These are phyloP conservation scores for Closterium sp. DNA, from an alignment of 139 green algal genomes.

Conservation along the genomic window DNA sequence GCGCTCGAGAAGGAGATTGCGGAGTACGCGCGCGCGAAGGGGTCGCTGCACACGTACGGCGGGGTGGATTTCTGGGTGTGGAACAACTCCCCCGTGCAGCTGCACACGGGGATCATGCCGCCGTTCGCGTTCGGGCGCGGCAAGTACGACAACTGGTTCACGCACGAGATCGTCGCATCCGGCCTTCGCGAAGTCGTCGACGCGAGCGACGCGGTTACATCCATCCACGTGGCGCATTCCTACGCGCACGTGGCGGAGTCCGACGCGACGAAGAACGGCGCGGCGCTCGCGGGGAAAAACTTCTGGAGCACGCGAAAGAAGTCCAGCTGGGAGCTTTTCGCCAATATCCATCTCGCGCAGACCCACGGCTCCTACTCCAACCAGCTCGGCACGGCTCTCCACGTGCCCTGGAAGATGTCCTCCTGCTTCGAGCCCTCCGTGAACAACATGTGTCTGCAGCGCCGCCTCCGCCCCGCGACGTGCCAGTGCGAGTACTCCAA, in stretches of 20 bases:
- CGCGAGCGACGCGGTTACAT: slow-evolving; percentile 23
- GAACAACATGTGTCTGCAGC: slow-evolving; percentile 16
- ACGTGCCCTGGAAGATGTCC: slow-evolving; percentile 27
- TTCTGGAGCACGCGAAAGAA: slow-evolving; percentile 34
- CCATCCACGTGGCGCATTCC: slow-evolving; percentile 26
- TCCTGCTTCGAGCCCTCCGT: slow-evolving; percentile 14
- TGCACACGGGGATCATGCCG: slow-evolving; percentile 22
- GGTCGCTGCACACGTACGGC: slow-evolving; percentile 21
- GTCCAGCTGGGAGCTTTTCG: slow-evolving; percentile 30
- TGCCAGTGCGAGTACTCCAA: slow-evolving; percentile 16
- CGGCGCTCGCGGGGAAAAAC: slow-evolving; percentile 1
- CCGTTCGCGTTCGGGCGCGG: slow-evolving; percentile 20
- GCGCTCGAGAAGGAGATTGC: neutral
- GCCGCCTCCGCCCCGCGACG: neutral
- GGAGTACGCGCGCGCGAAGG: neutral
- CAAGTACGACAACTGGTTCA: slow-evolving; percentile 45
- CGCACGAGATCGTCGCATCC: slow-evolving; percentile 23
- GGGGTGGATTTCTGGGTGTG: slow-evolving; percentile 41
- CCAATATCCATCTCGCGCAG: slow-evolving; percentile 35
- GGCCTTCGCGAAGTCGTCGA: slow-evolving; percentile 22
- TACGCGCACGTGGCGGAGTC: slow-evolving; percentile 22
- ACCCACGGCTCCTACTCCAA: slow-evolving; percentile 33
- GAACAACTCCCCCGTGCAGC: slow-evolving; percentile 33
- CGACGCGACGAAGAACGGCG: neutral
- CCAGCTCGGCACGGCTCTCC: slow-evolving; percentile 29